Conservation (phyloP, 495 filamentous ascomycete genomes). For the Lichenothelia convexa region DNA sequence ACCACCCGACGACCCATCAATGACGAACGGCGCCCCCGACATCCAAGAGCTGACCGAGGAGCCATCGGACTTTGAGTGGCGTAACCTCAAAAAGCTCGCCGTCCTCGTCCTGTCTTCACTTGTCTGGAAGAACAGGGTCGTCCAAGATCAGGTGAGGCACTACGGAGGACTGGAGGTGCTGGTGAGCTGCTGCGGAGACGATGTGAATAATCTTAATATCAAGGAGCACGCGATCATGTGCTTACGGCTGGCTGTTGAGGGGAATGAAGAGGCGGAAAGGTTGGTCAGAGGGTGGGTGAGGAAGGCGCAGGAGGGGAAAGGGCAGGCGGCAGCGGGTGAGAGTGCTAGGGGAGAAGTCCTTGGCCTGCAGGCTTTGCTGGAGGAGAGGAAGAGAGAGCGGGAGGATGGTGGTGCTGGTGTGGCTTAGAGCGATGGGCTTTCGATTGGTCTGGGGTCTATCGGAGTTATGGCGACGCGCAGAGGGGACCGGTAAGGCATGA, state of each 20-base stretch:
- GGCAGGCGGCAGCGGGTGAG: not conserved
- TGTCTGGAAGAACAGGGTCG: slow-evolving; percentile 57
- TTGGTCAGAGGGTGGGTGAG: slow-evolving; percentile 44
- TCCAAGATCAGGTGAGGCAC: slow-evolving; percentile 69
- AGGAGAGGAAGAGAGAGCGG: not conserved
- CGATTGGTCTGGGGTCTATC: no score
- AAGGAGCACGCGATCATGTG: slow-evolving; percentile 84
- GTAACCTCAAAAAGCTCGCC: slow-evolving; percentile 80
- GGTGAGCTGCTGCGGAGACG: slow-evolving; percentile 70
- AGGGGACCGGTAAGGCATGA: no score
- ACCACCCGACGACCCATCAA: slow-evolving; percentile 8
- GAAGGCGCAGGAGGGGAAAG: slow-evolving; percentile 2
- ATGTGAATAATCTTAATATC: slow-evolving; percentile 77
- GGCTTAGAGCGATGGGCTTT: no score
- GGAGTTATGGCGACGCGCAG: no score
- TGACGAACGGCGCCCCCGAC: slow-evolving; percentile 17
- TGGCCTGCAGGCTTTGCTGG: no score
- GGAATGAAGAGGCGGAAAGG: slow-evolving; percentile 59
- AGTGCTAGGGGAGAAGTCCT: not conserved
- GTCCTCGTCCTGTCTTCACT: slow-evolving; percentile 73
- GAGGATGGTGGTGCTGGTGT: no score
- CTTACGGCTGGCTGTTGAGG: slow-evolving; percentile 74
- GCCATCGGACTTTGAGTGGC: slow-evolving; percentile 79
- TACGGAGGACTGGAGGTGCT: slow-evolving; percentile 68
- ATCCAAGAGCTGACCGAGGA: slow-evolving; percentile 44